Conservation (phyloP, 345 rosid genomes). For the Sisymbrium irio region DNA sequence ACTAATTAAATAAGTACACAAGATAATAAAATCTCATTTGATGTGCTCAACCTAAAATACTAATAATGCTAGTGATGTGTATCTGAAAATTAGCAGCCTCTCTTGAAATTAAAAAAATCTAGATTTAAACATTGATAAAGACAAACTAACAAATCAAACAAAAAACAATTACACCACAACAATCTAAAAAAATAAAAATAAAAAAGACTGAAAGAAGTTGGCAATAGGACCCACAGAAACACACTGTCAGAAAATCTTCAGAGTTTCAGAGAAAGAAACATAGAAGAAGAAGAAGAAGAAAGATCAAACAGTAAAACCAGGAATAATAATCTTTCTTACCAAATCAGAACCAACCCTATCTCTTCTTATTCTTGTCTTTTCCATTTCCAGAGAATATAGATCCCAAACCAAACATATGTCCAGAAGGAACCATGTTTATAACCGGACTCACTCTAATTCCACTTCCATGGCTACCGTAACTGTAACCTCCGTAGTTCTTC, state of each 20-base stretch:
- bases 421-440: constrained; percentile 67
- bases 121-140: constrained; percentile 23
- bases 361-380: constrained; percentile 64
- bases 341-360: constrained; percentile 26
- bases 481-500: constrained; percentile 56
- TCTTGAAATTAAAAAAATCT: neutral
- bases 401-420: constrained; percentile 64
- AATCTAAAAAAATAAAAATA: neutral
- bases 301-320: constrained; percentile 27
- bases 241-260: constrained; percentile 41
- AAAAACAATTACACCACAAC: constrained; percentile 36
- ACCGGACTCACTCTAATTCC: constrained; percentile 62
- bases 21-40: neutral
- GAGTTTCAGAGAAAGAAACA: constrained; percentile 34
- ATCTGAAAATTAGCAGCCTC: constrained; percentile 27
- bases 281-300: constrained; percentile 19
- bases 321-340: constrained; percentile 12
- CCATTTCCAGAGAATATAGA: constrained; percentile 59
- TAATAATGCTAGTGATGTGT: neutral
- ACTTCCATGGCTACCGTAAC: constrained; percentile 44
- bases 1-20: neutral
- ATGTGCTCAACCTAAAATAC: neutral
- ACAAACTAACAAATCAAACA: constrained; percentile 35
- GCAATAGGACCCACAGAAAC: constrained; percentile 34
- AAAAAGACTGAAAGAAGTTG: neutral